Base-by-base conservation (phyloP, 2,329 filamentous ascomycete species). In the Monascus ruber region DNA sequence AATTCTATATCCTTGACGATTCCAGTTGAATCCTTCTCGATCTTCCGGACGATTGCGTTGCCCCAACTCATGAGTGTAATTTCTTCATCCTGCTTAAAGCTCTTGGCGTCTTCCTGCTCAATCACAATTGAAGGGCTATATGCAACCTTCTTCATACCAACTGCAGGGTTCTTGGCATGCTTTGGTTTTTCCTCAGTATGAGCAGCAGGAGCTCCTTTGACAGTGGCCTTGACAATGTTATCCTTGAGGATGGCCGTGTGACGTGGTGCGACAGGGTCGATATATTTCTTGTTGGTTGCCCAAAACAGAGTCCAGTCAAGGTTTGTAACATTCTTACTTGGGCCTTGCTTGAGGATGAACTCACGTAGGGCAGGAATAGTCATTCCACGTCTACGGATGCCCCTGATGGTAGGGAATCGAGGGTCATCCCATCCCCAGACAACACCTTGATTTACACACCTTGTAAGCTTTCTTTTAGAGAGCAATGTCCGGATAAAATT, bases 61-160 rank as follows among this genome's bases (percentile, higher is more conserved):
- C 89, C 91, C 89, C 89, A 96, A 61, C 83, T 83, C 89, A 95
- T 95, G 33, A 95, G 73, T 0, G 89, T 95, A 53, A 96, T 85
- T 63, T 95, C 88, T 68, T 96, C 89, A 56, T 82, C 80, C 43
- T 82, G 73, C 52, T 78, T 82, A 66, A 95, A 93, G 25, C 74
- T 75, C 59, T 81, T 81, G 45, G 82, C 85, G 53, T 96, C 89
- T 34, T 74, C 83, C 64, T 95, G 89, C 58, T 95, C 89, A 38
- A 96, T 69, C 44, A 91, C 69, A 48, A 95, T 71, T 45, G 79
- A 74, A 41, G 75, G 74, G 56, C 83, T 84, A 61, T 81, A 93
- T 25, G 77, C 73, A 4, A 94, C 85, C 66, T 85, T 84, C 74
- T 95, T 95, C 52, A 70, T 80, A 43, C 89, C 89, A 5, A 95